These are phyloP conservation scores for Cryptococcus sp. DNA, from an alignment of 1,284 basidiomycete species.

Conservation along the genomic window DNA sequence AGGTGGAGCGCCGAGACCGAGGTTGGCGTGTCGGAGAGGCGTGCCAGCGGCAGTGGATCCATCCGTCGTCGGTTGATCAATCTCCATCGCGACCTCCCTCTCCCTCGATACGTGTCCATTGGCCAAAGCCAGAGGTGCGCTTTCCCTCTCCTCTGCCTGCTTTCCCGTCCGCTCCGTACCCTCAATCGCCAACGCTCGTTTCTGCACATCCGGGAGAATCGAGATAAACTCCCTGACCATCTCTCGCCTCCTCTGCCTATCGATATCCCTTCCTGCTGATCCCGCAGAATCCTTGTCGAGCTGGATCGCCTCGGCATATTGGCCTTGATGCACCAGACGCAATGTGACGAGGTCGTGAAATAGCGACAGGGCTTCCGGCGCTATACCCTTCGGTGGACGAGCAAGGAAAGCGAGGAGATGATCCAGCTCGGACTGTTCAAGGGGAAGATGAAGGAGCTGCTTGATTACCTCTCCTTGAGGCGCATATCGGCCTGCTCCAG, in stretches of 20 bases:
- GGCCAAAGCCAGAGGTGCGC: conserved; percentile 8
- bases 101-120: too few species aligned
- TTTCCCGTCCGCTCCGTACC: conserved; percentile 10
- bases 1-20: too few species aligned
- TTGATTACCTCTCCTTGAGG: conserved; percentile 29
- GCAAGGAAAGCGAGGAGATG: conserved; percentile 39
- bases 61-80: conserved; percentile 6
- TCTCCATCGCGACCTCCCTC: too few species aligned
- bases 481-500: conserved; percentile 19
- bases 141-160: conserved; percentile 5
- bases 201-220: conserved; percentile 57
- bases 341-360: conserved; percentile 76
- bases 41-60: background rate
- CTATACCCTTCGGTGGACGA: conserved; percentile 50
- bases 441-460: conserved; percentile 36
- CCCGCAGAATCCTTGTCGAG: conserved; percentile 58
- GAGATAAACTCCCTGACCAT: conserved; percentile 64
- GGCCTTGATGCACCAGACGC: conserved; percentile 67
- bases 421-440: conserved; percentile 34
- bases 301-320: conserved; percentile 65
- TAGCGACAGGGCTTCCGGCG: conserved; percentile 53
- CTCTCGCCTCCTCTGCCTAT: conserved; percentile 51
- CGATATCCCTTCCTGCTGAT: conserved; percentile 30
- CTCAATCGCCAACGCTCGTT: conserved; percentile 35
- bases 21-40: conserved; percentile 1